A percentile compares a stretch with the other conserved stretches of the same genome.
These are phyloP conservation scores for Fraxinus baroniana DNA, from an alignment of 305 asterid genomes.

Conservation along the genomic window DNA sequence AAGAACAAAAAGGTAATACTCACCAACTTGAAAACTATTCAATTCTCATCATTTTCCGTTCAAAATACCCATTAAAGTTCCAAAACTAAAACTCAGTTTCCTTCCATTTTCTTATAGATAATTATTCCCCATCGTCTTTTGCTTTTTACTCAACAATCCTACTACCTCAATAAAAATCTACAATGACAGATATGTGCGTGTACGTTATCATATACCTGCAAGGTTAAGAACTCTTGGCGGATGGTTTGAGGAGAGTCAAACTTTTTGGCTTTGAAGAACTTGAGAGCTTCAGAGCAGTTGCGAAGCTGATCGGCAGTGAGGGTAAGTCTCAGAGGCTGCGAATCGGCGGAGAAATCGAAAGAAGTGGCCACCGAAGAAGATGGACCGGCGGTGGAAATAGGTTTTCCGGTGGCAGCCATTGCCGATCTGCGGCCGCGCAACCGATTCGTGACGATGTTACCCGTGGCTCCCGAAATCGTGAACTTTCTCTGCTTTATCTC, in stretches of 20 bases:
- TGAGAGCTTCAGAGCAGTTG: conserved; percentile 16
- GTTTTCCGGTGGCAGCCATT: conserved; percentile 48
- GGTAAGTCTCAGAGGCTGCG: conserved; percentile 28
- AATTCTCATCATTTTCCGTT: not conserved
- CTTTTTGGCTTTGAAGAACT: conserved; percentile 7
- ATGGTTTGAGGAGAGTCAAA: conserved; percentile 1
- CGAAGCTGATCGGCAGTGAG: conserved; percentile 8
- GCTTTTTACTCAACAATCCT: not conserved
- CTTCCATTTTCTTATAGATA: not conserved
- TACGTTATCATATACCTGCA: conserved; percentile 11
- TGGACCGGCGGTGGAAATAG: conserved; percentile 21
- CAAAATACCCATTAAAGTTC: not conserved
- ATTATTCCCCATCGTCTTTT: not conserved
- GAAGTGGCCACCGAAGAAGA: conserved; percentile 24
- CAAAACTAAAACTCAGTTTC: not conserved
- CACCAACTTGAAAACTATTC: not conserved
- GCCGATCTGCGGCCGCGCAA: conserved; percentile 70
- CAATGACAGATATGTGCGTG: not conserved
- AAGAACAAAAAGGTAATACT: not conserved
- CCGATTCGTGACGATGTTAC: conserved; percentile 52
- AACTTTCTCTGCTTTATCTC: not conserved
- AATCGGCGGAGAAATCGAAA: conserved; percentile 46
- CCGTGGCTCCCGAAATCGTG: conserved; percentile 52
- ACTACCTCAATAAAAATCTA: not conserved
- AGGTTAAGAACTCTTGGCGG: conserved; percentile 4